Evolutionary conservation across 495 filamentous ascomycete species (phyloP).

Genomic region (Cairneyella variabilis): DNA sequence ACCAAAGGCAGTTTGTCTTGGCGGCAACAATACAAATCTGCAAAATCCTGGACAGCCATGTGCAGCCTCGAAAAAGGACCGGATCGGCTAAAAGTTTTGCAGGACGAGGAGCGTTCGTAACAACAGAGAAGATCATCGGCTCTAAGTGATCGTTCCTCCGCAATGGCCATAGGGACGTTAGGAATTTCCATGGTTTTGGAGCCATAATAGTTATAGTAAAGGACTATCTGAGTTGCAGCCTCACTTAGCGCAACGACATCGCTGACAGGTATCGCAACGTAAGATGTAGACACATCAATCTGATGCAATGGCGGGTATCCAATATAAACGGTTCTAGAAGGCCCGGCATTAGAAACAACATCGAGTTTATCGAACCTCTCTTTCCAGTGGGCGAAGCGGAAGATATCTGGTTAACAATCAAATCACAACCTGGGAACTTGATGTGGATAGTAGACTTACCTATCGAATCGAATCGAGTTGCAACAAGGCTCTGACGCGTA

Average conservation of each 20-base stretch:
- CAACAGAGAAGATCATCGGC: no score
- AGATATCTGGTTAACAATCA: neutral
- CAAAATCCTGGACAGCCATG: neutral
- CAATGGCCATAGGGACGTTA: no score
- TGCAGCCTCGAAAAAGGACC: neutral
- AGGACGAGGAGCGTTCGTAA: neutral
- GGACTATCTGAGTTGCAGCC: no score
- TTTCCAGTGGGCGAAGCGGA: neutral
- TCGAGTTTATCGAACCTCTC: neutral
- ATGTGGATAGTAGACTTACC: neutral
- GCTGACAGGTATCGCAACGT: no score
- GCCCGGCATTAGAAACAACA: no score
- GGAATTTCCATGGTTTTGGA: no score
- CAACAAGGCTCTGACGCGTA: neutral
- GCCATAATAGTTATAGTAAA: no score
- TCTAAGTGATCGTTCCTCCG: no score
- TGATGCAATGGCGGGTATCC: no score
- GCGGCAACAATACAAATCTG: neutral
- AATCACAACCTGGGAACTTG: neutral
- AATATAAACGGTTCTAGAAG: no score
- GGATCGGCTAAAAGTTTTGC: neutral
- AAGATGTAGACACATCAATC: no score
- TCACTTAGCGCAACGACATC: no score
- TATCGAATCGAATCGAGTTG: neutral
- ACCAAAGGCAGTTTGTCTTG: neutral